Evolutionary conservation across 139 green algal genomes (phyloP), one percentile per base, ranked within the genome.

Genomic region (Tetradesmus lagerheimii): DNA sequence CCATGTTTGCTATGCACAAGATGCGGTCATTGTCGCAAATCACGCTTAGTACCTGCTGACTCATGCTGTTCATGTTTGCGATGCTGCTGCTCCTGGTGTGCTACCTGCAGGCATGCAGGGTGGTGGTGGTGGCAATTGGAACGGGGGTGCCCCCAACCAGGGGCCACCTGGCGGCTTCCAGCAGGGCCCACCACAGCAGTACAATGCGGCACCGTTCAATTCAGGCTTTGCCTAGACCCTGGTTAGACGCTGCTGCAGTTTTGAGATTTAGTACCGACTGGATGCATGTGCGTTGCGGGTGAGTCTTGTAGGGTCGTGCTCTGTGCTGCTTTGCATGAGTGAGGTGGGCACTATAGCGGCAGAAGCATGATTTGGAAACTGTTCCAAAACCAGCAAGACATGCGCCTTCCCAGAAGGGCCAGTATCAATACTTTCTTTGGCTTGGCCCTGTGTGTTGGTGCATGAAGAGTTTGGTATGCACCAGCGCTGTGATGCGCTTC

Each of bases 61-160:
- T 2, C 66, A 4, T 77, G 66, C 66, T 77, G 25, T 27, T 38
- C 25, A 5, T 77, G 78, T 67, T 84, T 50, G 43, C 43, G 39
- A 41, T 64, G 79, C 45, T 64, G 50, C 50, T 64, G 50, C 50
- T 64, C 12, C 50, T 64, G 50, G 12, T 64, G 12, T 64, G 50
- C 50, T 64, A 14, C 50, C 18, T 85, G 79, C 79, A 85, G 45
- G 79, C 41, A 67, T 85, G 35, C 0, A 27, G 23, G 76, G 76
- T 74, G 80, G 80, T n/a, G 80, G 80, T 74, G 80, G 80, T 25
- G 50, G 50, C 50, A 64, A 64, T 14, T 64, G 50, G 43, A 50
- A 8, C 8, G 43, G 43, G 14, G 50, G 50, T 64, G 50, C 12
- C 50, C 50, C 50, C 50, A 25, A 20, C 50, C 50, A 64, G 50